A percentile compares a stretch with the other conserved stretches of the same genome.
phyloP scores from a whole-genome alignment of 371 early-diverging fungal species.

The Rhizopus stolonifer region DNA sequence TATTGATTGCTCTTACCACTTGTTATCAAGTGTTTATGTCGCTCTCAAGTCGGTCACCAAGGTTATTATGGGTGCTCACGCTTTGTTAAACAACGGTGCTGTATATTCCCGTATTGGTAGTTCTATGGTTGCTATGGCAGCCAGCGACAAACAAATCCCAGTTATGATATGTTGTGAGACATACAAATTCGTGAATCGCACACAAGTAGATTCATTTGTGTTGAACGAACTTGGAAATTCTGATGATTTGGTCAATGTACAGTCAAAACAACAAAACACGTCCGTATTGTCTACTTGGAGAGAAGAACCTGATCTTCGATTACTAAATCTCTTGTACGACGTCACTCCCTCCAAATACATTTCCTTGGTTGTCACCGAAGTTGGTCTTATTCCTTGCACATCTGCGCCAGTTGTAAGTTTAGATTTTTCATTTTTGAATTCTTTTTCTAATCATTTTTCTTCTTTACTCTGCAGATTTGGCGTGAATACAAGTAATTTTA shows the following conservation, averaged over 20 bases:
- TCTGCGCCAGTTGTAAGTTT: slow-evolving; percentile 80
- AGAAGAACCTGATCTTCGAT: slow-evolving; percentile 67
- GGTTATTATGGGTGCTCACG: slow-evolving; percentile 92
- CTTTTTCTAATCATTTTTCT: background rate
- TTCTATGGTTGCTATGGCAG: slow-evolving; percentile 90
- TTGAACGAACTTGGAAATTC: slow-evolving; percentile 92
- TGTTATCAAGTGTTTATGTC: slow-evolving; percentile 67
- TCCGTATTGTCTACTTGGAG: slow-evolving; percentile 63
- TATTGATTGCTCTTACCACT: slow-evolving; percentile 76
- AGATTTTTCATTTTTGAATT: background rate
- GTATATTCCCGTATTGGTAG: slow-evolving; percentile 92
- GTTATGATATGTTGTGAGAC: slow-evolving; percentile 96
- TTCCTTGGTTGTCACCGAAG: slow-evolving; percentile 90
- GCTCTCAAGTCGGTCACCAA: slow-evolving; percentile 88
- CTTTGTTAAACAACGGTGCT: slow-evolving; percentile 91
- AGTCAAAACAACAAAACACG: slow-evolving; percentile 10
- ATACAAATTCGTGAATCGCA: slow-evolving; percentile 93
- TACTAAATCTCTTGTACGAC: slow-evolving; percentile 90
- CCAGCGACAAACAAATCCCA: slow-evolving; percentile 85
- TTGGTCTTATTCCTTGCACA: slow-evolving; percentile 93
- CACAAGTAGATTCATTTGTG: slow-evolving; percentile 93
- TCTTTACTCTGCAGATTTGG: slow-evolving; percentile 40
- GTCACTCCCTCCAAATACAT: slow-evolving; percentile 93
- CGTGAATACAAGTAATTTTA: slow-evolving; percentile 55
- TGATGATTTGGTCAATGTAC: slow-evolving; percentile 71